Evolutionary conservation across 768 basidiomycete species (phyloP), one percentile per base, ranked within the genome.

Genomic region (Leccinum uliginosum): DNA sequence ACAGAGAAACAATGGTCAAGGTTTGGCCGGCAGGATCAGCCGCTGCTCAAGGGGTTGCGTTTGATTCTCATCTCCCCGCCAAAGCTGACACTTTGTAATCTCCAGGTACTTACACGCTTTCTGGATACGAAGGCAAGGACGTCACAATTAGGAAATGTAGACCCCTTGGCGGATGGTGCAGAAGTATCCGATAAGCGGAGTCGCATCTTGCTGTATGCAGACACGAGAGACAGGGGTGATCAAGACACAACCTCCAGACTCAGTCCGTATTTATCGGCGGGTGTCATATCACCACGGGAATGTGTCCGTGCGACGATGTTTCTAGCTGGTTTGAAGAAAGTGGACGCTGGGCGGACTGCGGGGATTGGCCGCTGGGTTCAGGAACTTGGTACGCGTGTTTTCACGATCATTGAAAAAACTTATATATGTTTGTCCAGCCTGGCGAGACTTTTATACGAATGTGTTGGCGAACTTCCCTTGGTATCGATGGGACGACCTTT

Each of bases 401-500:
- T 24, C 7, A 32, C 43, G 2, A 48, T 7, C 17, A 9, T 11
- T 15, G 32, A 35, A 34, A 51, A n/a, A 2, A 2, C 11, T 54
- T 14, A 53, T 21, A 60, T 23, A 63, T 23, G 4, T n/a, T 34
- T 26, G 26, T 51, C 15, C 50, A 63, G 87, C 88, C 0, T 95
- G 93, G 92, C 77, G 94, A 24, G 95, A 98, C 67, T 97, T 97
- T 62, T 97, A 97, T 70, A 83, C 78, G 8, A 79, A 86, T 65
- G 79, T 96, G 23, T 72, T 96, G 29, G 83, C 82, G 0, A 82
- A 83, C 3, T 93, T 82, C 70, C 93, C 95, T 15, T 80, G 91
- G 87, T 95, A 4, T 90, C 85, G 5, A 97, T 96, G 94, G 91
- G 91, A 1, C 75, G 88, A 10, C 92, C 94, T 1, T 98, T 84